These are phyloP conservation scores for Carex arenaria DNA, from an alignment of 202 grass and related monocot species.

Conservation along the genomic window DNA sequence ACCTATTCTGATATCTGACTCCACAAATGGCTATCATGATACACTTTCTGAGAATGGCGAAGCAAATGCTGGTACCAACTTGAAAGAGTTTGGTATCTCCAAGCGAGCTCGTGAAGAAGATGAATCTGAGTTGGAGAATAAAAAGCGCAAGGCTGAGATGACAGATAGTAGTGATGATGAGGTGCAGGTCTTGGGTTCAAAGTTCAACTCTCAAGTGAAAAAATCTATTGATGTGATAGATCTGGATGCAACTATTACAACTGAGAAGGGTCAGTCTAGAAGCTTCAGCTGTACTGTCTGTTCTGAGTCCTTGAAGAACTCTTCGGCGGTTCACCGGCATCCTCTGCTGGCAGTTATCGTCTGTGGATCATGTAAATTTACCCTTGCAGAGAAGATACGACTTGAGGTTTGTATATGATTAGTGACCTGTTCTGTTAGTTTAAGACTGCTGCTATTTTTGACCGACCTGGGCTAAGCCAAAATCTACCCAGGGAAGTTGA, in stretches of 20 bases:
- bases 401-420: slow-evolving; percentile 48
- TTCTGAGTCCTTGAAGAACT: slow-evolving; percentile 45
- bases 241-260: slow-evolving; percentile 66
- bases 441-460: not conserved
- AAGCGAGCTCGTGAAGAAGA: slow-evolving; percentile 51
- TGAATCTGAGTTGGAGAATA: slow-evolving; percentile 34
- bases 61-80: slow-evolving; percentile 19
- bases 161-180: slow-evolving; percentile 77
- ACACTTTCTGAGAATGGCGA: slow-evolving; percentile 17
- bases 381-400: slow-evolving; percentile 77
- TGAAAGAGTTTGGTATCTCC: slow-evolving; percentile 22
- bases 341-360: slow-evolving; percentile 75
- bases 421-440: not conserved
- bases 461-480: not conserved
- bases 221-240: slow-evolving; percentile 61
- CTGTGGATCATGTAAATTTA: slow-evolving; percentile 81
- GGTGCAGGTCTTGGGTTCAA: slow-evolving; percentile 17
- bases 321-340: slow-evolving; percentile 74
- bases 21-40: slow-evolving; percentile 31
- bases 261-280: slow-evolving; percentile 24
- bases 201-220: slow-evolving; percentile 31
- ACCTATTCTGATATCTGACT: slow-evolving; percentile 29
- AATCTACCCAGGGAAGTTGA: not conserved
- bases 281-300: slow-evolving; percentile 75
- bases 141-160: slow-evolving; percentile 42